Evolutionary conservation across 768 basidiomycete species (phyloP), one percentile per base, ranked within the genome.

Genomic region (Suillus americanus): DNA sequence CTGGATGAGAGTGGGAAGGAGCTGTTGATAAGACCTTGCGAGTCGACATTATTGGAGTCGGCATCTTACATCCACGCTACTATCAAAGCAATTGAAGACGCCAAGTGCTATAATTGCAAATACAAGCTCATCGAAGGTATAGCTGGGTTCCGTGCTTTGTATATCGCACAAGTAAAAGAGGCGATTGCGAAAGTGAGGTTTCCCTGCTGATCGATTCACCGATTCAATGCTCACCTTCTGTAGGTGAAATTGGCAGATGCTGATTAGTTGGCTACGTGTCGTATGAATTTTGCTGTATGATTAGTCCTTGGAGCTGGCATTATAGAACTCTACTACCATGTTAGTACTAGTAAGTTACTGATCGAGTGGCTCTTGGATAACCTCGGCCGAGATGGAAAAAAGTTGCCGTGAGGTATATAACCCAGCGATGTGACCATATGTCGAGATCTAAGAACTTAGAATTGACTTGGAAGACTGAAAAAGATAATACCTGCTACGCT

Each of bases 181-280:
- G 62, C 40, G 16, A 6, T 63, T 61, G 40, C 41, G 18, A 20
- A 8, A 1, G 62, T 56, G 13, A 43, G 55, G 23, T 28, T 50
- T 25, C 35, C 23, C 14, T 28, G 48, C 7, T 18, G 13, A 25
- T 25, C 2, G n/a, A 53, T 33, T 51, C 8, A 12, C 18, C 8
- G 9, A 30, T 69, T 14, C 45, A 56, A 23, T 69, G 69, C 46
- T 56, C 54, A 56, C 2, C 8, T 30, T 60, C 14, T 30, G 6
- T 50, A 60, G 60, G 60, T 30, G 25, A 30, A 5, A 25, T 35
- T 60, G 45, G 13, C 13, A 1, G 48, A 13, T 25, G 7, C 13
- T 6, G 51, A 33, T 30, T 55, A 35, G n/a, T n/a, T n/a, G n/a
- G n/a, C n/a, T n/a, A n/a, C n/a, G n/a, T n/a, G n/a, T n/a, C n/a